A percentile compares a stretch with the other conserved stretches of the same genome.
Evolutionary conservation across 2,329 filamentous ascomycete species (phyloP).

Genomic region (Colletotrichum navitas): DNA sequence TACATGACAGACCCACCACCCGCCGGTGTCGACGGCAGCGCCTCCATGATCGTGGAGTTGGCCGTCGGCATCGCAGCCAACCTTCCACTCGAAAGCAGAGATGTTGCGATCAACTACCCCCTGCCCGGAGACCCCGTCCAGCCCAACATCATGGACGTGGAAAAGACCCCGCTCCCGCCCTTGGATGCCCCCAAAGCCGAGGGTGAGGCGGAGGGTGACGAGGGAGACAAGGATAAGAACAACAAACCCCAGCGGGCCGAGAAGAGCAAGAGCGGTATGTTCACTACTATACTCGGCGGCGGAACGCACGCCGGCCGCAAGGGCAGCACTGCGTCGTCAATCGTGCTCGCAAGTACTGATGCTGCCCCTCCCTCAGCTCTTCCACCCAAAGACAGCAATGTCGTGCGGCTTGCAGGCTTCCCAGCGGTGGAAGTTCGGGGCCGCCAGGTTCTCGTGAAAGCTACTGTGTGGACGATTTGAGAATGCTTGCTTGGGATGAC

Average conservation of each 20-base stretch:
- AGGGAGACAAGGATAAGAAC: conserved; percentile 59
- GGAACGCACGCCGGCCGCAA: conserved; percentile 46
- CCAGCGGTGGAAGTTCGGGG: conserved; percentile 80
- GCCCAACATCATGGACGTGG: conserved; percentile 85
- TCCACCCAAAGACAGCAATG: conserved; percentile 61
- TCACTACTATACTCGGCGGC: conserved; percentile 44
- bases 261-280: conserved; percentile 64
- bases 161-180: conserved; percentile 76
- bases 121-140: conserved; percentile 79
- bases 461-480: conserved; percentile 76
- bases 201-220: conserved; percentile 57
- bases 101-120: conserved; percentile 89
- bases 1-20: conserved; percentile 83
- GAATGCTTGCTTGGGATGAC: neutral
- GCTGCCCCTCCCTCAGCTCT: conserved; percentile 53
- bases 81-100: conserved; percentile 89
- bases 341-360: conserved; percentile 54
- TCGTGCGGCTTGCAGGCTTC: conserved; percentile 82
- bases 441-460: conserved; percentile 80
- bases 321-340: conserved; percentile 50
- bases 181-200: conserved; percentile 59
- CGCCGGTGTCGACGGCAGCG: conserved; percentile 85
- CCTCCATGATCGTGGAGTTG: conserved; percentile 92
- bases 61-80: conserved; percentile 88
- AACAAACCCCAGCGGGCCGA: conserved; percentile 55